Conservation (phyloP, 805 yeast genomes). For the Komagataella mondaviorum region DNA sequence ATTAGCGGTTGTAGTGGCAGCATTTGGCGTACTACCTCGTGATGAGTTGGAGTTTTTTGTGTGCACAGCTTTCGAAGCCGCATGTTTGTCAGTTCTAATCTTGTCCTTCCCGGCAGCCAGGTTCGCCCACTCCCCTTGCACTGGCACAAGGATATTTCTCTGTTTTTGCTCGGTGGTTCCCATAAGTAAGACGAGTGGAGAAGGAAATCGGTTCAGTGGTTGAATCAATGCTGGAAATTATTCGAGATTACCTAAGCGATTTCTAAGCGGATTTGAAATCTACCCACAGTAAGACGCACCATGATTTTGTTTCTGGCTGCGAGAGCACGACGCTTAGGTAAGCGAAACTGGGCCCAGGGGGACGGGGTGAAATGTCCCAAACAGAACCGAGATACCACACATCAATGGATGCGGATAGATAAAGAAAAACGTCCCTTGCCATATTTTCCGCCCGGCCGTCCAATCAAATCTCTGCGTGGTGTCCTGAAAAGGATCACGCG, state of each 20-base stretch:
- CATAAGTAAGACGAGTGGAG: neutral
- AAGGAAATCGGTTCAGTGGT: neutral
- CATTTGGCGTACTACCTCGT: neutral
- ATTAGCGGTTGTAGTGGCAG: neutral
- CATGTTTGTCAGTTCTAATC: neutral
- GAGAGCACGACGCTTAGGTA: neutral
- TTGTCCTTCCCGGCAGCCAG: neutral
- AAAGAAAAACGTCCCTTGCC: neutral
- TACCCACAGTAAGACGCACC: neutral
- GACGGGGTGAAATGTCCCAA: neutral
- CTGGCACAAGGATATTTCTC: neutral
- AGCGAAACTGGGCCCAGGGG: neutral
- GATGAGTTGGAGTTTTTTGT: neutral
- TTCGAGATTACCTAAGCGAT: neutral
- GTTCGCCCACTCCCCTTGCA: neutral
- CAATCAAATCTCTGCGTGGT: neutral
- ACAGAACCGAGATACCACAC: neutral
- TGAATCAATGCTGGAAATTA: neutral
- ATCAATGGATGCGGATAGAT: neutral
- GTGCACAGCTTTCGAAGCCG: neutral
- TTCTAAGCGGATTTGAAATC: neutral
- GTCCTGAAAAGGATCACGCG: neutral
- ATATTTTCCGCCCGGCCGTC: neutral
- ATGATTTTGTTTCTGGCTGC: neutral
- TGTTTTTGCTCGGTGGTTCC: neutral